A percentile compares a stretch with the other conserved stretches of the same genome.
These are phyloP conservation scores for Rhodotorula taiwanensis DNA, from an alignment of 768 basidiomycete genomes.

Conservation along the genomic window DNA sequence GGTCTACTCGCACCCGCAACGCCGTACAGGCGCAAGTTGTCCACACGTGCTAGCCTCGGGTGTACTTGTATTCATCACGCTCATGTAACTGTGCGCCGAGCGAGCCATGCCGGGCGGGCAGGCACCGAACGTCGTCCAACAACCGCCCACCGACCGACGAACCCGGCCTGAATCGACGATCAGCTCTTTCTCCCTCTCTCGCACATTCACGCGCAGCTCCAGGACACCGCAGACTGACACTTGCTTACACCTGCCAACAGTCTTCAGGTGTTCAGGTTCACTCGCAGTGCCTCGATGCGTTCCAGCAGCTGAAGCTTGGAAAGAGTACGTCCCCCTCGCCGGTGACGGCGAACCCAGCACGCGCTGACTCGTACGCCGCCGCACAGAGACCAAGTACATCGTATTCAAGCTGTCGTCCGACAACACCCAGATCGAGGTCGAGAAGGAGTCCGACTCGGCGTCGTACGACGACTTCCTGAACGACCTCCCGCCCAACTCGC, in stretches of 20 bases:
- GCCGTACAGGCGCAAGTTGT: too few species aligned
- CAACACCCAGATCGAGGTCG: slow-evolving; percentile 68
- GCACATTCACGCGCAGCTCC: too few species aligned
- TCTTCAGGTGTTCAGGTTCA: slow-evolving; percentile 64
- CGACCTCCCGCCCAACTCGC: slow-evolving; percentile 66
- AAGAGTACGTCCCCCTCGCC: slow-evolving; percentile 47
- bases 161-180: too few species aligned
- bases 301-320: slow-evolving; percentile 65
- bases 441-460: slow-evolving; percentile 54
- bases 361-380: background rate
- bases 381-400: slow-evolving; percentile 65
- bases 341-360: rapidly evolving
- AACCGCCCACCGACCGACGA: too few species aligned
- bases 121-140: too few species aligned
- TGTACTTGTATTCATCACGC: too few species aligned
- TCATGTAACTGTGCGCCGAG: too few species aligned
- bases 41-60: too few species aligned
- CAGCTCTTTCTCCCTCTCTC: background rate
- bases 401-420: slow-evolving; percentile 58
- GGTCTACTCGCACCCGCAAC: too few species aligned
- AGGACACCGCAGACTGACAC: background rate
- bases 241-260: slow-evolving; percentile 40
- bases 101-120: too few species aligned
- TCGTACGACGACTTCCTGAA: slow-evolving; percentile 66
- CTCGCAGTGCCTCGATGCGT: slow-evolving; percentile 55